Percentiles rank a stretch among this genome's conserved stretches.
These are phyloP conservation scores for Vicia sativa DNA, from an alignment of 306 rosid genomes.

Conservation along the genomic window DNA sequence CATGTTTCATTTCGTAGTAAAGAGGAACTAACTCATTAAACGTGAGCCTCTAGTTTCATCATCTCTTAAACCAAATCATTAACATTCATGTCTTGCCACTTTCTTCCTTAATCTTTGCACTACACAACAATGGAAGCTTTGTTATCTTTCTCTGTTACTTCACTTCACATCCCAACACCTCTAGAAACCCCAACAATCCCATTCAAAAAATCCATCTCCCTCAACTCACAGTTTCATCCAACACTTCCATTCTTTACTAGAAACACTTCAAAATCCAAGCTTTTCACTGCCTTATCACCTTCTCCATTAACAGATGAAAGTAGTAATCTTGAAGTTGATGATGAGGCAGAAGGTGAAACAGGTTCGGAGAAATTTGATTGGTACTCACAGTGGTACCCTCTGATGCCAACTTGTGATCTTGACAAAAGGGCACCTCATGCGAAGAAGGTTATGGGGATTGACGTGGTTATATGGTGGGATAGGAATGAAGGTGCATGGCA, in stretches of 20 bases:
- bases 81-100: not conserved
- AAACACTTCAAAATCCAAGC: slow-evolving; percentile 44
- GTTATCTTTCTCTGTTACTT: slow-evolving; percentile 44
- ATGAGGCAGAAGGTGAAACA: slow-evolving; percentile 36
- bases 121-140: slow-evolving; percentile 57
- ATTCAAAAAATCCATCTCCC: slow-evolving; percentile 41
- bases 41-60: slow-evolving; percentile 27
- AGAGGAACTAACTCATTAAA: not conserved
- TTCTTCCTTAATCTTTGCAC: not conserved
- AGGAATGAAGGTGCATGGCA: slow-evolving; percentile 77
- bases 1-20: not conserved
- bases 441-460: slow-evolving; percentile 77
- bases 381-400: slow-evolving; percentile 88
- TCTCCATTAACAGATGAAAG: slow-evolving; percentile 49
- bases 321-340: slow-evolving; percentile 40
- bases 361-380: slow-evolving; percentile 64
- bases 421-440: slow-evolving; percentile 82
- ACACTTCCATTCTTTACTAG: slow-evolving; percentile 29
- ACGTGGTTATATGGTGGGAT: slow-evolving; percentile 98
- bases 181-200: slow-evolving; percentile 32
- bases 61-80: not conserved
- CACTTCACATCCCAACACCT: slow-evolving; percentile 45
- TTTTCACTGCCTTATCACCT: slow-evolving; percentile 59
- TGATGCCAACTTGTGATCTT: slow-evolving; percentile 85
- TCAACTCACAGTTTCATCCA: slow-evolving; percentile 37